Conservation (phyloP, 257 asterid genomes). For the Striga asiatica region DNA sequence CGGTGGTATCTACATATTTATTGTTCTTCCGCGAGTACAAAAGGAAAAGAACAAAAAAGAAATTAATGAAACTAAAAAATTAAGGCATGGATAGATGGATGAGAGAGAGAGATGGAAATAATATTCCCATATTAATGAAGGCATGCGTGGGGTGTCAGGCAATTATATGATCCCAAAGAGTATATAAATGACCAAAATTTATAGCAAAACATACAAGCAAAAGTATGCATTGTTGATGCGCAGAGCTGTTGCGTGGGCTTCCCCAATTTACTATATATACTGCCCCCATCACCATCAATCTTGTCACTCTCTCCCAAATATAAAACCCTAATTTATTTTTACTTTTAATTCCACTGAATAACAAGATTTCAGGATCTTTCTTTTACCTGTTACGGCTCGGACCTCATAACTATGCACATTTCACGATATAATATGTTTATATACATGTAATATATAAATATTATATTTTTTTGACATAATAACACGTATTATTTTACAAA, state of each 20-base stretch:
- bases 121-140: slow-evolving; percentile 10
- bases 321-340: neutral
- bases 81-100: neutral
- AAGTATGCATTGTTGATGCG: slow-evolving; percentile 9
- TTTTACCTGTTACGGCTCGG: slow-evolving; percentile 35
- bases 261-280: slow-evolving; percentile 19
- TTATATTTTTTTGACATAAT: too few species aligned
- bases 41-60: too few species aligned
- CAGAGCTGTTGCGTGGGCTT: slow-evolving; percentile 57
- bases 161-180: slow-evolving; percentile 15
- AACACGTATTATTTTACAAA: too few species aligned
- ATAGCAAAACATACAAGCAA: neutral
- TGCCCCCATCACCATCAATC: slow-evolving; percentile 39
- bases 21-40: too few species aligned
- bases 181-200: neutral
- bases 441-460: too few species aligned
- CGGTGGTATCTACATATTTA: too few species aligned
- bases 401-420: slow-evolving; percentile 22
- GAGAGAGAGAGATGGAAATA: neutral
- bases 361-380: slow-evolving; percentile 45
- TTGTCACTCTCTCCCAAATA: slow-evolving; percentile 27
- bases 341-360: slow-evolving; percentile 29
- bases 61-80: neutral
- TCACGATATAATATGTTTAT: too few species aligned
- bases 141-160: slow-evolving; percentile 29